Conservation (phyloP, 1,284 basidiomycete species). For the Cryptococcus deneoformans region DNA sequence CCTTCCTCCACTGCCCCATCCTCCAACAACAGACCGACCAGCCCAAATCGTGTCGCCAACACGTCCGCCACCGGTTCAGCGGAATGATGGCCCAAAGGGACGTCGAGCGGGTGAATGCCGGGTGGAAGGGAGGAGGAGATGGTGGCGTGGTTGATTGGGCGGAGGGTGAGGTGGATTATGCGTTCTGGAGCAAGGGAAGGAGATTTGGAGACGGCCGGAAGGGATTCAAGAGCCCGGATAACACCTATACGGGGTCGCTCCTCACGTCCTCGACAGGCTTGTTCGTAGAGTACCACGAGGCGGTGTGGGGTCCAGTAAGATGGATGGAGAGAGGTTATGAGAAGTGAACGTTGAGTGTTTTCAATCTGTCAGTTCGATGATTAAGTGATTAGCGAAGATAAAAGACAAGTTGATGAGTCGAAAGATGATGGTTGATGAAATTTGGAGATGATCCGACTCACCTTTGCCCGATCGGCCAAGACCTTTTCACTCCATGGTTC, state of each 20-base stretch:
- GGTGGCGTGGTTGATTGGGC: constrained; percentile 15
- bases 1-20: constrained; percentile 72
- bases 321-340: constrained; percentile 37
- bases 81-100: constrained; percentile 63
- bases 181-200: constrained; percentile 5
- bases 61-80: constrained; percentile 83
- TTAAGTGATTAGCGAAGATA: not conserved
- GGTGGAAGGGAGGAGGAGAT: constrained; percentile 12
- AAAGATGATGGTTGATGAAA: no score
- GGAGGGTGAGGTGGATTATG: constrained; percentile 33
- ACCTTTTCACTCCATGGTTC: constrained; percentile 72
- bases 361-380: constrained; percentile 40
- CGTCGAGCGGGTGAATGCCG: constrained; percentile 29
- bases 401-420: not conserved
- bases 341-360: constrained; percentile 61
- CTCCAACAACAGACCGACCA: constrained; percentile 74
- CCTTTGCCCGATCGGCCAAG: constrained; percentile 46
- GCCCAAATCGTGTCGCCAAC: constrained; percentile 83
- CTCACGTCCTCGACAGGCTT: constrained; percentile 47
- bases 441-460: constrained; percentile 11
- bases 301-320: constrained; percentile 47
- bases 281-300: constrained; percentile 46
- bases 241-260: constrained; percentile 63
- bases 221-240: constrained; percentile 61
- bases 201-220: constrained; percentile 22